These are phyloP conservation scores for Candida sojae DNA, from an alignment of 1,139 yeast genomes.

Conservation along the genomic window DNA sequence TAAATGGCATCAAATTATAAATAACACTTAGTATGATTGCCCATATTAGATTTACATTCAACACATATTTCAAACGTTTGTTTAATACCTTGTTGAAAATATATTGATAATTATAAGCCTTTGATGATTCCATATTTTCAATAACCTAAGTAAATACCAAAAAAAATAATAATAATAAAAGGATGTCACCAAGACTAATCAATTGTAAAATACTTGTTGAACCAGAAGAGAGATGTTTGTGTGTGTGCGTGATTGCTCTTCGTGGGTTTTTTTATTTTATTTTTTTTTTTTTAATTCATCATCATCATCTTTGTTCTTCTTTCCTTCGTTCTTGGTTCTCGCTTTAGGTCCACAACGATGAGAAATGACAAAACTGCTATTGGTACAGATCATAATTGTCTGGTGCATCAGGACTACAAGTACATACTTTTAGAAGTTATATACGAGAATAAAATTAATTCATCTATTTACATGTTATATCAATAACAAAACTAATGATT, in stretches of 20 bases:
- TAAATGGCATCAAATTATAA: slow-evolving; percentile 27
- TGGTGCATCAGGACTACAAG: too few relatives aligned
- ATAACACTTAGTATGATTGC: slow-evolving; percentile 28
- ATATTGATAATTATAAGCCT: slow-evolving; percentile 23
- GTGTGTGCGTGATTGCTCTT: background rate
- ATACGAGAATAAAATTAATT: background rate
- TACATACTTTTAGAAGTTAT: too few relatives aligned
- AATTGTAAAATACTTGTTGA: background rate
- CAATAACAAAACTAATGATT: background rate
- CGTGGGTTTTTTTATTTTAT: background rate
- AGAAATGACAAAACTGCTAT: background rate
- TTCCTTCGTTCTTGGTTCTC: too few relatives aligned
- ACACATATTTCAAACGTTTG: slow-evolving; percentile 39
- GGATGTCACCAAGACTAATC: background rate
- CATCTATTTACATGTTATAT: background rate
- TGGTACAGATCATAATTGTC: too few relatives aligned
- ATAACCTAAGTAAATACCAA: background rate
- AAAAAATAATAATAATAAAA: too few relatives aligned
- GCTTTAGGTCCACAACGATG: background rate
- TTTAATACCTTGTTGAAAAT: slow-evolving; percentile 33
- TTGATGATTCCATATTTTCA: slow-evolving; percentile 1
- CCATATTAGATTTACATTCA: slow-evolving; percentile 30
- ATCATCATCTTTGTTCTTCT: too few relatives aligned
- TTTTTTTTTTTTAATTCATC: background rate
- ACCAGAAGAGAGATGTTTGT: background rate